Base-by-base conservation (phyloP, 2,329 filamentous ascomycete species). In the Lachnum nothofagi region DNA sequence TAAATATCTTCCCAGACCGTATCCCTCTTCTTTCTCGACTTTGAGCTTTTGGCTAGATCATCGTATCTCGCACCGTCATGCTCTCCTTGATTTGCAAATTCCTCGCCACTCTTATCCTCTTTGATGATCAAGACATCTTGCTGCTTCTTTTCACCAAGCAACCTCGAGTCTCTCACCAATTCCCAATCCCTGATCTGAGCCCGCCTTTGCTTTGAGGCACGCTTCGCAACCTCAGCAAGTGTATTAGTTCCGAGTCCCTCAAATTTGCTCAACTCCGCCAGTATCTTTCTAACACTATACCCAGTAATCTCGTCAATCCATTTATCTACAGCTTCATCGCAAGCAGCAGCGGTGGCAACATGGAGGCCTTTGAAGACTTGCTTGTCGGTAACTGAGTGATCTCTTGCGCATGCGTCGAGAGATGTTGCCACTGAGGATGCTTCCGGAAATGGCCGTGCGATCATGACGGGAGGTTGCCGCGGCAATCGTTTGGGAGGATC, bases 331-430 rank as follows among this genome's bases (percentile, higher is more conserved):
- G 72, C 65, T 47, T 77, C 72, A 47, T 81, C 73, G 42, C 77
- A 79, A 4, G 78, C 78, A 9, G 78, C 79, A 4, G 74, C 74
- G 24, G 76, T 72, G 4, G 77, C 77, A 33, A 81, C 71, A 51
- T 76, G 74, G 9, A 82, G 64, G 0, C 78, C 79, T 43, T 72
- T 69, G 42, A 81, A 69, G 3, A 82, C 72, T 57, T 79, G 75
- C 39, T 70, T 68, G 57, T 80, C 73, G 20, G 64, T 64, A 24
- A 78, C 71, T 10, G 16, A 20, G 10, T 25, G 4, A 22, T 22
- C 43, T 17, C 9, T 41, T 27, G 22, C 10, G 38, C 17, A 14
- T 22, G 27, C 17, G 20, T 25, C 44, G 29, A 25, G 29, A 39
- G 42, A 37, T 27, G 38, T 47, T 1, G 37, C 14, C 4, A 33